These are phyloP conservation scores for Acanthamoeba culbertsoni DNA, from an alignment of 208 protist species.

Conservation along the genomic window DNA sequence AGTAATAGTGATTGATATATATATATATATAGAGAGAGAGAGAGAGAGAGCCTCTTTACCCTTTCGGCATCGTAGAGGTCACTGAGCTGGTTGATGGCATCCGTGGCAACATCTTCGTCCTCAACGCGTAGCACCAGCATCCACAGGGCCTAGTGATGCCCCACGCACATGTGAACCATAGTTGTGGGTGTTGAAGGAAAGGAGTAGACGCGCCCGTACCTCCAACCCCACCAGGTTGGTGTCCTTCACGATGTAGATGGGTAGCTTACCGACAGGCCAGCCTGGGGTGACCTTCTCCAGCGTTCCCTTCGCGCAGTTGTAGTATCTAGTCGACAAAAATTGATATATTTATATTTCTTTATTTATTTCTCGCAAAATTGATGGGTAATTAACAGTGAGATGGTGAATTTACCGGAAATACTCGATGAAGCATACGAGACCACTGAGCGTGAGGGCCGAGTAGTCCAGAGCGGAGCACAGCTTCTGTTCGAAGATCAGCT, in stretches of 20 bases:
- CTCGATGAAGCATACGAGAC: constrained; percentile 7
- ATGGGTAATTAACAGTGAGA: neutral
- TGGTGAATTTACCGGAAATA: neutral
- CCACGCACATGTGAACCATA: neutral
- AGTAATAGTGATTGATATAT: no score
- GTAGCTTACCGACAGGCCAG: neutral
- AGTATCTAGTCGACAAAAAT: neutral
- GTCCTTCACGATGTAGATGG: neutral
- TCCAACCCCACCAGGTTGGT: neutral
- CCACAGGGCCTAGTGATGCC: neutral
- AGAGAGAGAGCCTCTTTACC: no score
- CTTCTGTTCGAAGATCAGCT: neutral
- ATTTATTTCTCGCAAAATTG: no score
- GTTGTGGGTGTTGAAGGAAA: neutral
- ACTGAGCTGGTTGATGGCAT: neutral
- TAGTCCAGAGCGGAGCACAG: neutral
- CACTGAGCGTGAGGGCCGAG: neutral
- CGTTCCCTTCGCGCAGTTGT: neutral
- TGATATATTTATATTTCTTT: no score
- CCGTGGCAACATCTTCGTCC: neutral
- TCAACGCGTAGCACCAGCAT: neutral
- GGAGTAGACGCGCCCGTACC: neutral
- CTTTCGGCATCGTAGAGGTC: constrained; percentile 12
- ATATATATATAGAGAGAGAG: no score
- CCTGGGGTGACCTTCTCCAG: neutral